Evolutionary conservation across 1,139 yeast species (phyloP).

Genomic region (Saccharomyces uvarum): DNA sequence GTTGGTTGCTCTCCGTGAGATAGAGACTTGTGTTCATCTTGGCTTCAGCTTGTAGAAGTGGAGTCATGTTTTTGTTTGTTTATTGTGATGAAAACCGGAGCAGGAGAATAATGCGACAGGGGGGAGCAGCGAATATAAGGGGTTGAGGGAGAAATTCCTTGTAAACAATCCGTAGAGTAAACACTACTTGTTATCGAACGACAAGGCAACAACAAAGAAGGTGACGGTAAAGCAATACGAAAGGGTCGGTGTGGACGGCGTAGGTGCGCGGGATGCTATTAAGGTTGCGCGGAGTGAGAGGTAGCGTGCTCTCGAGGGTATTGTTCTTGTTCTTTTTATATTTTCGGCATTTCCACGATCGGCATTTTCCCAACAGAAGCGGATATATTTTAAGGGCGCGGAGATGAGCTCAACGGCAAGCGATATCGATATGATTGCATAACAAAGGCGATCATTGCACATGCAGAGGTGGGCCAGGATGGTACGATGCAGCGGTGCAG

Average conservation of each 20-base stretch:
- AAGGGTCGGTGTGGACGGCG: background rate
- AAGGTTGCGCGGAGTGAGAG: background rate
- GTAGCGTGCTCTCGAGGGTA: background rate
- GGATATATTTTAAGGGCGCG: slow-evolving; percentile 1
- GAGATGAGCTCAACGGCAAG: background rate
- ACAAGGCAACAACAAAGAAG: background rate
- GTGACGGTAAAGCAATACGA: background rate
- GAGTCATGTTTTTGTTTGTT: background rate
- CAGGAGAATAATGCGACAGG: background rate
- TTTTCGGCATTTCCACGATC: background rate
- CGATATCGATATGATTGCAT: background rate
- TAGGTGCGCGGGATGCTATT: background rate
- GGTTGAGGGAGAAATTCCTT: background rate
- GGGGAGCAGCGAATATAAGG: background rate
- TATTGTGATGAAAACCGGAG: background rate
- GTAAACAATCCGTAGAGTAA: background rate
- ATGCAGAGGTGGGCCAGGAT: background rate
- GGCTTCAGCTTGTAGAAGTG: background rate
- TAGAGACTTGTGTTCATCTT: background rate
- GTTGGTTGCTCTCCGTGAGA: background rate
- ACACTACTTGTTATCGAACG: background rate
- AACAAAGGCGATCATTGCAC: background rate
- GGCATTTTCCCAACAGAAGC: background rate
- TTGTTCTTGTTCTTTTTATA: slow-evolving; percentile 2
- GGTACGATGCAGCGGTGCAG: background rate